These are phyloP conservation scores for Acorus gramineus DNA, from an alignment of 106 monocot species.

Conservation along the genomic window DNA sequence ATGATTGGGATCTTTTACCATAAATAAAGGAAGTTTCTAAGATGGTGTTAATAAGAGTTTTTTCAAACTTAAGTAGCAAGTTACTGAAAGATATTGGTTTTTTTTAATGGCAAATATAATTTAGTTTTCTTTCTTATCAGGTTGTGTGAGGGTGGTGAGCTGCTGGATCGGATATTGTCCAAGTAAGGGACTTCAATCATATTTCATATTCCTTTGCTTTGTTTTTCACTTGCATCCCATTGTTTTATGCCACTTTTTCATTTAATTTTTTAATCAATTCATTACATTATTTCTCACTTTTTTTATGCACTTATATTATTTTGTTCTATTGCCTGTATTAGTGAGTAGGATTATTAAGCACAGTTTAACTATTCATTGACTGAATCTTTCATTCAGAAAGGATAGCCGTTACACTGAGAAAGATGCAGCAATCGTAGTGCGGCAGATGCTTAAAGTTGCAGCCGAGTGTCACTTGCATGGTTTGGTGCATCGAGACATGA, in stretches of 20 bases:
- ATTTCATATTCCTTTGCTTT: too few species aligned
- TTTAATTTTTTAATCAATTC: neutral
- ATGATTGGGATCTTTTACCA: too few species aligned
- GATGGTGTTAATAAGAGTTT: too few species aligned
- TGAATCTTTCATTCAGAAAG: constrained; percentile 35
- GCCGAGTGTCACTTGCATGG: constrained; percentile 95
- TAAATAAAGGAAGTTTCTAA: too few species aligned
- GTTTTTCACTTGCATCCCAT: too few species aligned
- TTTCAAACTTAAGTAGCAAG: too few species aligned
- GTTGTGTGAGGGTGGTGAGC: constrained; percentile 93
- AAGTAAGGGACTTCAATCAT: constrained; percentile 45
- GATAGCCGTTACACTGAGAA: constrained; percentile 91
- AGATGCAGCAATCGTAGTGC: constrained; percentile 83
- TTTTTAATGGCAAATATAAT: neutral
- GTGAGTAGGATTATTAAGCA: too few species aligned
- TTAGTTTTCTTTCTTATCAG: constrained; percentile 22
- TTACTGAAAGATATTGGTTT: neutral
- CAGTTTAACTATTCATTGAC: neutral
- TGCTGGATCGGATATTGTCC: constrained; percentile 78
- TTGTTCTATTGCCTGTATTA: too few species aligned
- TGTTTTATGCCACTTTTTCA: neutral
- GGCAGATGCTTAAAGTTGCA: constrained; percentile 95
- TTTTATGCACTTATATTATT: too few species aligned
- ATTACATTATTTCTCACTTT: too few species aligned
- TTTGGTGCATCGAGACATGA: constrained; percentile 93